phyloP scores from a whole-genome alignment of 1,284 basidiomycete species.

The Leccinum solheimii region DNA sequence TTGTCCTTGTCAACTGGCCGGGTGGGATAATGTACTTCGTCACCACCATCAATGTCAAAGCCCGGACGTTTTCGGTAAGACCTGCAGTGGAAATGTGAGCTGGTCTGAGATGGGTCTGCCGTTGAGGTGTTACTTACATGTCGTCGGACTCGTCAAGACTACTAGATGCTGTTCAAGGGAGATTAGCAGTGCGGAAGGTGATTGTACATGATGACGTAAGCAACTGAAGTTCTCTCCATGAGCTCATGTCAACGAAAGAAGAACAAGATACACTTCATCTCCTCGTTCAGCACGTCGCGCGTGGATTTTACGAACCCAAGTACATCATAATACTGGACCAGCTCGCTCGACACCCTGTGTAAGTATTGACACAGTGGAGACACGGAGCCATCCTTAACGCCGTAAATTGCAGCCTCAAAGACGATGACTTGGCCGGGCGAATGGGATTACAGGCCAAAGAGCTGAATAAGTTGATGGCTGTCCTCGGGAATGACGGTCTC shows the following conservation, averaged over 20 bases:
- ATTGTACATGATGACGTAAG: neutral
- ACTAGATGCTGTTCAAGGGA: neutral
- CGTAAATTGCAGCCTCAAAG: constrained; percentile 67
- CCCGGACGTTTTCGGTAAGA: constrained; percentile 41
- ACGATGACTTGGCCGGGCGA: constrained; percentile 87
- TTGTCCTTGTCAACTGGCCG: constrained; percentile 96
- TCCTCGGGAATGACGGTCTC: constrained; percentile 82
- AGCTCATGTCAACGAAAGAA: constrained; percentile 64
- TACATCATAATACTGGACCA: constrained; percentile 93
- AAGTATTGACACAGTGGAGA: constrained; percentile 49
- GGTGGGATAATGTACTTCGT: constrained; percentile 86
- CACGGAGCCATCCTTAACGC: constrained; percentile 15
- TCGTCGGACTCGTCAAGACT: constrained; percentile 1
- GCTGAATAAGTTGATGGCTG: constrained; percentile 88
- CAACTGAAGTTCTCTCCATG: neutral
- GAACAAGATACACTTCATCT: constrained; percentile 73
- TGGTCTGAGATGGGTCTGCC: constrained; percentile 10
- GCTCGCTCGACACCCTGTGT: constrained; percentile 89
- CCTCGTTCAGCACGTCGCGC: constrained; percentile 89
- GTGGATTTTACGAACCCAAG: constrained; percentile 93
- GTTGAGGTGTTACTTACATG: constrained; percentile 29
- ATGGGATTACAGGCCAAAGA: constrained; percentile 93
- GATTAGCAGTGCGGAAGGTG: too few species aligned
- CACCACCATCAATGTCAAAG: constrained; percentile 69
- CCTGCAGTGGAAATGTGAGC: constrained; percentile 28